phyloP scores from a whole-genome alignment of 2,329 filamentous ascomycete species.

The Sporothrix protearum region DNA sequence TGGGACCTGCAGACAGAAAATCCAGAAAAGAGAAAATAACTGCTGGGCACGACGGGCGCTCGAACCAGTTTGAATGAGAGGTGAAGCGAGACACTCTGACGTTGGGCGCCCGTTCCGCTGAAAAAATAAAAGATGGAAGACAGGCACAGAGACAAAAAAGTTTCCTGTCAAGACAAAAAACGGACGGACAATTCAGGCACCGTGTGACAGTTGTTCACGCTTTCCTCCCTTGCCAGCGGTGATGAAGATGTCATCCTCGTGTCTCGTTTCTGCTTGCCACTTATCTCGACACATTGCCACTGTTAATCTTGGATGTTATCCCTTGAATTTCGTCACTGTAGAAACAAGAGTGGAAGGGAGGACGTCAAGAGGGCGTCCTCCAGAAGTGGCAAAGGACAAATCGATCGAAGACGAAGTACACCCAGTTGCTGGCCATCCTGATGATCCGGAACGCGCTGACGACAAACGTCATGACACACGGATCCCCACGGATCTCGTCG shows the following conservation, averaged over 20 bases:
- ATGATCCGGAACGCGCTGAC: slow-evolving; percentile 4
- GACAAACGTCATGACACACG: neutral
- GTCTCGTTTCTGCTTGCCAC: neutral
- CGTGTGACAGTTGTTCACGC: neutral
- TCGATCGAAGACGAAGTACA: neutral
- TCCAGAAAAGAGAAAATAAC: neutral
- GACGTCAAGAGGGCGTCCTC: neutral
- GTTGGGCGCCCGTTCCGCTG: neutral
- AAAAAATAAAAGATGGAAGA: neutral
- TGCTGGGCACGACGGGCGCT: neutral
- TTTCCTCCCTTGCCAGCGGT: neutral
- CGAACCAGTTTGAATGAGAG: slow-evolving; percentile 1
- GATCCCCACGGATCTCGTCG: neutral
- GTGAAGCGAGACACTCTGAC: slow-evolving; percentile 5
- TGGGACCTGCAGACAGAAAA: neutral
- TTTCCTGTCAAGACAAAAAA: neutral
- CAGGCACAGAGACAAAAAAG: neutral
- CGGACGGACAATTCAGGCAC: neutral
- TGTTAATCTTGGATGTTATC: neutral
- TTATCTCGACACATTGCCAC: neutral
- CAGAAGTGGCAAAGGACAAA: neutral
- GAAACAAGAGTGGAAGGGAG: slow-evolving; percentile 20
- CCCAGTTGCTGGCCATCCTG: neutral
- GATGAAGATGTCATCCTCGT: neutral
- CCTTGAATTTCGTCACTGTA: slow-evolving; percentile 20